Percentiles rank a stretch among this genome's conserved stretches.
Evolutionary conservation across 768 basidiomycete species (phyloP).

Genomic region (Filobasidium wieringae): DNA sequence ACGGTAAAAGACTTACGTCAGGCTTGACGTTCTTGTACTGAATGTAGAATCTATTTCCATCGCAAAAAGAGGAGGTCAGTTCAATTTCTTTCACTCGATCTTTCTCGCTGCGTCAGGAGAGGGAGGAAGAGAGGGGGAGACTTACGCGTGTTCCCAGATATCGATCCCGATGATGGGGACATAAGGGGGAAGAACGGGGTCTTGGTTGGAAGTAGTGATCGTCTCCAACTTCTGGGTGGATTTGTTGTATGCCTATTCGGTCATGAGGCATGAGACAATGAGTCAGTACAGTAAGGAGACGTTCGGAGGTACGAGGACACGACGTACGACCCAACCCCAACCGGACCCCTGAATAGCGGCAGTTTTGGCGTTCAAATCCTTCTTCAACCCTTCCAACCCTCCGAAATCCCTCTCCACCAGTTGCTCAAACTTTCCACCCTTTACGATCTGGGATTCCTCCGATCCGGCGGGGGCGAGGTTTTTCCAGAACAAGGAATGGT

Average conservation of each 20-base stretch:
- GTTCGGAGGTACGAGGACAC: not conserved
- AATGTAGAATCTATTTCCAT: constrained; percentile 54
- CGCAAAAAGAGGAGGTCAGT: constrained; percentile 16
- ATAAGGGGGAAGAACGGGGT: constrained; percentile 71
- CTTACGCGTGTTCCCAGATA: constrained; percentile 77
- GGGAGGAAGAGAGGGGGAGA: not conserved
- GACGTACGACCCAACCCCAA: constrained; percentile 89
- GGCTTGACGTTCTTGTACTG: constrained; percentile 92
- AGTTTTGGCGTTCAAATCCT: constrained; percentile 73
- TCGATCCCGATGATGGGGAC: constrained; percentile 82
- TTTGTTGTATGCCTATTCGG: constrained; percentile 55
- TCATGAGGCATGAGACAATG: not conserved
- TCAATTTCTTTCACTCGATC: constrained; percentile 46
- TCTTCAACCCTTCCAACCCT: constrained; percentile 57
- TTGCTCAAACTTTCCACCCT: constrained; percentile 54
- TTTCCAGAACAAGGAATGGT: constrained; percentile 93
- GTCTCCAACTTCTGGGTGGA: constrained; percentile 66
- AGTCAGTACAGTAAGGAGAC: not conserved
- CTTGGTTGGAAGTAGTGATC: constrained; percentile 90
- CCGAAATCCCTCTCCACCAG: constrained; percentile 48
- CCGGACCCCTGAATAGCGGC: constrained; percentile 83
- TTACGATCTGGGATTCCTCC: constrained; percentile 45
- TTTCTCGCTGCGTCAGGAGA: not conserved
- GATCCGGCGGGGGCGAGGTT: constrained; percentile 68
- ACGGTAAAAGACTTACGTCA: constrained; percentile 58